Evolutionary conservation across 768 basidiomycete species (phyloP).

Genomic region (Asterophora lycoperdoides): DNA sequence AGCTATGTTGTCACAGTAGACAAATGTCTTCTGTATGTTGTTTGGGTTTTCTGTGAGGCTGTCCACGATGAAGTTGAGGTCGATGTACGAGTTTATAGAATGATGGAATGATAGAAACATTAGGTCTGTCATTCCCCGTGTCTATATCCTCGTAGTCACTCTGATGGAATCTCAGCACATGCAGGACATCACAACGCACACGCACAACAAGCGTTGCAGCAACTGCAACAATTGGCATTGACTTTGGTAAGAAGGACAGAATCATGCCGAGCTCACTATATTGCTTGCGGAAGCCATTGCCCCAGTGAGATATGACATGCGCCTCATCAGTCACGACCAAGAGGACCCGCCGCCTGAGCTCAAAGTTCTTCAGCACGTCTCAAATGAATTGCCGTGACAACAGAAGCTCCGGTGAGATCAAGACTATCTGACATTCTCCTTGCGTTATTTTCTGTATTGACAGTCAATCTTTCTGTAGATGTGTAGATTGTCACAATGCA

Average conservation of each 20-base stretch:
- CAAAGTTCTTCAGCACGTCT: constrained; percentile 20
- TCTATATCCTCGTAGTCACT: constrained; percentile 17
- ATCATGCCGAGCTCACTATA: neutral
- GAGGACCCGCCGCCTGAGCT: constrained; percentile 18
- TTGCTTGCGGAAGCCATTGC: constrained; percentile 3
- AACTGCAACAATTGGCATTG: constrained; percentile 28
- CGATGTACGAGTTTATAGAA: constrained; percentile 26
- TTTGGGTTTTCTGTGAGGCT: neutral
- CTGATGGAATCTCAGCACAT: constrained; percentile 22
- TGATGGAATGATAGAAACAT: constrained; percentile 31
- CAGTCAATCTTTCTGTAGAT: neutral
- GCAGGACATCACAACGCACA: constrained; percentile 26
- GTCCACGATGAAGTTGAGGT: constrained; percentile 31
- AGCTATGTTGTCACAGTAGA: constrained; percentile 28
- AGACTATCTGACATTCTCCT: constrained; percentile 25
- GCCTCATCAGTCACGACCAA: constrained; percentile 33
- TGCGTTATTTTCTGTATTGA: constrained; percentile 17
- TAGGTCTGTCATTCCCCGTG: constrained; percentile 30
- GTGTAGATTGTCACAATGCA: constrained; percentile 6
- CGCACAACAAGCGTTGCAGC: constrained; percentile 29
- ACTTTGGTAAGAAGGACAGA: constrained; percentile 3
- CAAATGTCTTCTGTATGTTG: constrained; percentile 25
- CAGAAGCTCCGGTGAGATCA: constrained; percentile 33
- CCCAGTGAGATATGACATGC: constrained; percentile 36
- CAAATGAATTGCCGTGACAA: constrained; percentile 24